Base-by-base conservation (phyloP, 192 early-diverging fungal species). In the Coemansia sp. region DNA sequence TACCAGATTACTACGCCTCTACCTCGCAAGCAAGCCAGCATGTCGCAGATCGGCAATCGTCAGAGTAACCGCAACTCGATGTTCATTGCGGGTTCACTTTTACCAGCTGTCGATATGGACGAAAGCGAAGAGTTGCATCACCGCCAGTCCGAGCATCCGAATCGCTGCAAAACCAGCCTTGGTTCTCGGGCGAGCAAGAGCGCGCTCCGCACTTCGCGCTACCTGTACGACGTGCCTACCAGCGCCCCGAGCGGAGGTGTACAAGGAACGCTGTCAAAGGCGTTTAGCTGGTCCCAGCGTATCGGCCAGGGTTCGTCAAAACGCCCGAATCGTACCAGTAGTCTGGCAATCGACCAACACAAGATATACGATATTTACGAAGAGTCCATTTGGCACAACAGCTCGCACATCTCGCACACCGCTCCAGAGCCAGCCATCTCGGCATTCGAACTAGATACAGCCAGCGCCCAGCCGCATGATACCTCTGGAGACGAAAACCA, bases 331-430 rank as follows among this genome's bases (percentile, higher is more conserved):
- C 68, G 73, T 0, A 60, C 69, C 27, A 69, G 63, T 18, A 74
- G 72, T 58, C 67, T 68, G 22, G 65, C 75, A 12, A 31, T 78
- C 7, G 73, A 78, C 40, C 81, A 83, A 62, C 69, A 83, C 73
- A 83, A 78, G 68, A 83, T 83, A 22, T 83, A 83, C 65, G 76
- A 78, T 57, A 83, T 83, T 40, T 83, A 83, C 68, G 76, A 78
- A 53, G 81, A 83, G 68, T 78, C 81, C 1, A 66, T 78, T 27
- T 83, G 81, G 81, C 81, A 83, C 64, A 66, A 65, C 29, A 64
- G 55, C 15, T 29, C 71, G 12, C 29, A 61, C 15, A 61, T 46
- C 38, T 16, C 66, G 50, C 36, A 73, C 67, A 9, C 70, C 63
- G 61, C 12, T 39, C 61, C 61, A 62, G 61, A 53, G 10, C 22